Evolutionary conservation across 495 filamentous ascomycete species (phyloP).

Genomic region (Aspergillus biplanus): DNA sequence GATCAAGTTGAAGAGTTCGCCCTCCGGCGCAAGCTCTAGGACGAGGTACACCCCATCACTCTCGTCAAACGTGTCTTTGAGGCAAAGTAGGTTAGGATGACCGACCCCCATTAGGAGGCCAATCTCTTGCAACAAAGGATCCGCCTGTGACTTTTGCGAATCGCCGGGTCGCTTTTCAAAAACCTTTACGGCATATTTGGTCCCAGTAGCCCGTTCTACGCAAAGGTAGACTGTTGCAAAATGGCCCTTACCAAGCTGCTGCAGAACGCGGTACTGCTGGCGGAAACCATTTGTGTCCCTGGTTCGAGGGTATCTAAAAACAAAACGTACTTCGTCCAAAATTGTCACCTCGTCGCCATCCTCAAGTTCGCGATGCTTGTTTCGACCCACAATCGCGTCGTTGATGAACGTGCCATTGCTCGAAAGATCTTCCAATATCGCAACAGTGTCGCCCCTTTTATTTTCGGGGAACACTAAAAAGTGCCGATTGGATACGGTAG

Average conservation of each 20-base stretch:
- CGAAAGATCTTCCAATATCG: slow-evolving; percentile 89
- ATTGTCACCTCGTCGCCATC: slow-evolving; percentile 91
- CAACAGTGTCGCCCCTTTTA: slow-evolving; percentile 74
- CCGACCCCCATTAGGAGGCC: slow-evolving; percentile 94
- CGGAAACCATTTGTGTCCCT: slow-evolving; percentile 75
- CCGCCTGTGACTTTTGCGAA: slow-evolving; percentile 79
- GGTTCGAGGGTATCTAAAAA: slow-evolving; percentile 85
- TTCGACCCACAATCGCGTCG: slow-evolving; percentile 86
- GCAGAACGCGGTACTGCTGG: slow-evolving; percentile 82
- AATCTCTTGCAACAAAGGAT: slow-evolving; percentile 92
- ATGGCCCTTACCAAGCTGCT: slow-evolving; percentile 93
- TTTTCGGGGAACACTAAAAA: slow-evolving; percentile 89
- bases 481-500: slow-evolving; percentile 94
- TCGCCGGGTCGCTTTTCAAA: slow-evolving; percentile 81
- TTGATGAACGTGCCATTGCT: slow-evolving; percentile 98
- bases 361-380: slow-evolving; percentile 83
- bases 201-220: slow-evolving; percentile 80
- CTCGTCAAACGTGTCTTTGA: slow-evolving; percentile 96
- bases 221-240: slow-evolving; percentile 95
- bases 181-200: slow-evolving; percentile 88
- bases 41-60: slow-evolving; percentile 88
- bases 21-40: slow-evolving; percentile 86
- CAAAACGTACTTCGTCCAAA: slow-evolving; percentile 77
- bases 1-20: slow-evolving; percentile 95
- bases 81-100: slow-evolving; percentile 91